Evolutionary conservation across 139 green algal species (phyloP), one percentile per base, ranked within the genome.

Genomic region (Chlorokybus atmophyticus): DNA sequence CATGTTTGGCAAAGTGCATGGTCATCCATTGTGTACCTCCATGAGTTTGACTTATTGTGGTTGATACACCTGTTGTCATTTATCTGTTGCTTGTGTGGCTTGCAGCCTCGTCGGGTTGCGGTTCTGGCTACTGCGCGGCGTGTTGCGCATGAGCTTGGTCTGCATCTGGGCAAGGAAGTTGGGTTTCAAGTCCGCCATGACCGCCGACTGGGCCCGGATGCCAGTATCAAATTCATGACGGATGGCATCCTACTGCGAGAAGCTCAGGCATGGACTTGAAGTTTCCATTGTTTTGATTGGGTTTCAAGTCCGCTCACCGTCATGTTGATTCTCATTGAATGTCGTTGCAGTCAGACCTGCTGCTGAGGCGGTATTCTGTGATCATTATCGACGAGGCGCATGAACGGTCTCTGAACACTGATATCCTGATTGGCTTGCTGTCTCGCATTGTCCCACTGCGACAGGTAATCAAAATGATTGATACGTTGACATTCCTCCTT

Each of bases 101-200:
- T n/a, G n/a, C n/a, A 97, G 79, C 89, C 89, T 2, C 68, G 89
- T 6, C 72, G 89, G 2, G 84, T 97, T 52, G 90, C 88, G 3
- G 89, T 85, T 7, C 77, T 83, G 40, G 80, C 68, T 52, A 93
- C 84, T 1, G 87, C 86, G 0, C 55, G 61, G 55, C 64, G 87
- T 1, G 83, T 95, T 19, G 87, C 87, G 1, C 50, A 76, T 8
- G 87, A 95, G 77, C 64, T 95, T 54, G 74, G 76, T 31, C 59
- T 56, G n/a, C 14, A 29, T 8, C 30, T 94, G 26, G 87, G 84
- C 1, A 32, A 31, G 35, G 40, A 79, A 38, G 90, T 96, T 10
- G 90, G 90, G 0, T 96, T 94, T 70, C 85, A 93, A 79, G 84
- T 93, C 10, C 72, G 87, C 8, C 82, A 93, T 61, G 87, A 95